phyloP scores from a whole-genome alignment of 2,329 filamentous ascomycete genomes.

The Albophoma yamanashiensis region DNA sequence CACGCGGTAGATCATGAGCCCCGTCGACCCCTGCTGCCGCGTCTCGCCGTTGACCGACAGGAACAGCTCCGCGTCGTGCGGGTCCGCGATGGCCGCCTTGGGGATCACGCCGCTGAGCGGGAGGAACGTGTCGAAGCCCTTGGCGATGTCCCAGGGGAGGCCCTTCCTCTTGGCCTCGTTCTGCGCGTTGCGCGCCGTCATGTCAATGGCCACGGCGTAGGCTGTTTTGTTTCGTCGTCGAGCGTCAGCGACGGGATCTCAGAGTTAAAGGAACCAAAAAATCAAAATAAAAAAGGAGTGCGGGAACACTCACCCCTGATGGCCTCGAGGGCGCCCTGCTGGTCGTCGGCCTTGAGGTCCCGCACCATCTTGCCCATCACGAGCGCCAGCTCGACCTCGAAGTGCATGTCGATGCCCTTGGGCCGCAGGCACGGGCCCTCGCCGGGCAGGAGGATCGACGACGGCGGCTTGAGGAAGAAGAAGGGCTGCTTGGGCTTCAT shows the following conservation, averaged over 20 bases:
- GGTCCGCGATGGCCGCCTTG: constrained; percentile 72
- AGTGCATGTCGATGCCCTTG: constrained; percentile 76
- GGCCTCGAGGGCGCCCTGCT: constrained; percentile 65
- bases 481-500: constrained; percentile 86
- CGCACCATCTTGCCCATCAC: constrained; percentile 74
- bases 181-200: constrained; percentile 93
- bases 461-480: constrained; percentile 95
- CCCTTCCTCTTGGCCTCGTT: constrained; percentile 94
- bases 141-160: constrained; percentile 90
- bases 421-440: constrained; percentile 75
- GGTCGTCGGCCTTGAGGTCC: constrained; percentile 66
- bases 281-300: too few species aligned
- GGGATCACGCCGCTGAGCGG: constrained; percentile 74
- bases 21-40: constrained; percentile 80
- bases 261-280: too few species aligned
- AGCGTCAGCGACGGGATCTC: too few species aligned
- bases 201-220: constrained; percentile 88
- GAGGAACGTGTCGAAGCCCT: constrained; percentile 96
- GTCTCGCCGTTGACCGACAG: constrained; percentile 71
- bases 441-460: constrained; percentile 70
- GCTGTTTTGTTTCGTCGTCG: constrained; percentile 30
- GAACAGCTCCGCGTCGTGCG: constrained; percentile 79
- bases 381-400: constrained; percentile 88
- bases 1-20: constrained; percentile 87
- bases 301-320: constrained; percentile 55